Evolutionary conservation across 2,329 filamentous ascomycete genomes (phyloP).

Genomic region (Chaetomiaceae sp.): DNA sequence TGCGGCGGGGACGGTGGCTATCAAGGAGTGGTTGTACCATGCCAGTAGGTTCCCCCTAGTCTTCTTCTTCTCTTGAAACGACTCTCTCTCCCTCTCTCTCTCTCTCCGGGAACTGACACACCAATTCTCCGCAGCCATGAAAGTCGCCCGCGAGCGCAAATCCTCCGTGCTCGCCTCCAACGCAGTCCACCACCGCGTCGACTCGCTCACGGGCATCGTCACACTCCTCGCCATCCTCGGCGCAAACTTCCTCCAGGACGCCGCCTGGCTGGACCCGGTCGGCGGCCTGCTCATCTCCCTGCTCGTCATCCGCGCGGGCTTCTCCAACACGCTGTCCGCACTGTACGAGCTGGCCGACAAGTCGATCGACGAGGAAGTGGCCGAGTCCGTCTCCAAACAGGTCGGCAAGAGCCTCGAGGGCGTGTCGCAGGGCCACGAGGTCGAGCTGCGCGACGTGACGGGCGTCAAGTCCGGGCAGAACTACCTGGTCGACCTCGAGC

Average conservation of each 20-base stretch:
- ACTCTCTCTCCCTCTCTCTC: conserved; percentile 12
- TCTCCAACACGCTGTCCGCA: conserved; percentile 76
- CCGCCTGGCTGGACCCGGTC: conserved; percentile 89
- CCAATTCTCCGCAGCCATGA: conserved; percentile 70
- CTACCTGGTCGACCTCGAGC: conserved; percentile 84
- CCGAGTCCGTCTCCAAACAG: conserved; percentile 64
- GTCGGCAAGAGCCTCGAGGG: conserved; percentile 55
- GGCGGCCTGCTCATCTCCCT: conserved; percentile 88
- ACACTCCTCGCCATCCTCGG: conserved; percentile 85
- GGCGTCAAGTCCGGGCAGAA: conserved; percentile 96
- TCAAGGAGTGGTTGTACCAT: conserved; percentile 97
- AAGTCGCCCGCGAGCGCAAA: conserved; percentile 88
- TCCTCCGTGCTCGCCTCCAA: conserved; percentile 95
- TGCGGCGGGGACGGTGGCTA: conserved; percentile 78
- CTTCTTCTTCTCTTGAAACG: neutral
- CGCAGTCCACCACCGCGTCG: conserved; percentile 91
- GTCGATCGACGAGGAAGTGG: conserved; percentile 80
- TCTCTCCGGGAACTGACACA: neutral
- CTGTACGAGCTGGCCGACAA: conserved; percentile 89
- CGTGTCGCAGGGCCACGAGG: conserved; percentile 46
- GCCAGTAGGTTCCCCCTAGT: conserved; percentile 69
- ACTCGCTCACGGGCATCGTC: conserved; percentile 91
- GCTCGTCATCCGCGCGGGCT: conserved; percentile 88
- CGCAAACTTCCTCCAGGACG: conserved; percentile 79
- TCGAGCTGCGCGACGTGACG: conserved; percentile 73